Evolutionary conservation across 2,329 filamentous ascomycete species (phyloP).

Genomic region (Clarireedia hainanense): DNA sequence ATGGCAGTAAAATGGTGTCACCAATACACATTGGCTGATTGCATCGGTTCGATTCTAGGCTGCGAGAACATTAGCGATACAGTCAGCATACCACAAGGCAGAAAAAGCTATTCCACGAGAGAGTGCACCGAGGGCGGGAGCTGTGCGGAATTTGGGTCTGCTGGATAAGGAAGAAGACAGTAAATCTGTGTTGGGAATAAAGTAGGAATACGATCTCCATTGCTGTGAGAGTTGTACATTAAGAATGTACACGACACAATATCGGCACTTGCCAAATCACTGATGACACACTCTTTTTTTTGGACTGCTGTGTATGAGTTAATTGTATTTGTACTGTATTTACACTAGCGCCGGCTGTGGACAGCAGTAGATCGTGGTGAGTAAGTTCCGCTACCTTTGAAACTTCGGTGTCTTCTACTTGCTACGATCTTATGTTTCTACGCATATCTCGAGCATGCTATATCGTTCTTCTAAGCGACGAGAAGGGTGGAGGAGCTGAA

Average conservation of each 20-base stretch:
- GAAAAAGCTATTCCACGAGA: constrained; percentile 69
- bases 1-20: background rate
- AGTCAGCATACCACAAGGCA: constrained; percentile 76
- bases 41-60: constrained; percentile 37
- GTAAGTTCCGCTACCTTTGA: background rate
- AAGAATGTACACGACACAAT: constrained; percentile 13
- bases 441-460: too few species aligned
- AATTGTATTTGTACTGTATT: background rate
- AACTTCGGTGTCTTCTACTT: too few species aligned
- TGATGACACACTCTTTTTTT: too few species aligned
- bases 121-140: constrained; percentile 70
- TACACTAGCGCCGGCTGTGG: too few species aligned
- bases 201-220: constrained; percentile 18
- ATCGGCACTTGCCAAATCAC: background rate
- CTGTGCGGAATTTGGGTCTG: constrained; percentile 82
- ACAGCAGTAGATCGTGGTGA: too few species aligned
- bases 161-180: constrained; percentile 78
- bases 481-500: too few species aligned
- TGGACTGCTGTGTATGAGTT: too few species aligned
- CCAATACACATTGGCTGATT: background rate
- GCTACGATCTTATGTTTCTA: too few species aligned
- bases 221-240: constrained; percentile 24
- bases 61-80: constrained; percentile 68
- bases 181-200: constrained; percentile 42
- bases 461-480: too few species aligned